phyloP scores from a whole-genome alignment of 495 filamentous ascomycete species.

The Penicillium pulvis region DNA sequence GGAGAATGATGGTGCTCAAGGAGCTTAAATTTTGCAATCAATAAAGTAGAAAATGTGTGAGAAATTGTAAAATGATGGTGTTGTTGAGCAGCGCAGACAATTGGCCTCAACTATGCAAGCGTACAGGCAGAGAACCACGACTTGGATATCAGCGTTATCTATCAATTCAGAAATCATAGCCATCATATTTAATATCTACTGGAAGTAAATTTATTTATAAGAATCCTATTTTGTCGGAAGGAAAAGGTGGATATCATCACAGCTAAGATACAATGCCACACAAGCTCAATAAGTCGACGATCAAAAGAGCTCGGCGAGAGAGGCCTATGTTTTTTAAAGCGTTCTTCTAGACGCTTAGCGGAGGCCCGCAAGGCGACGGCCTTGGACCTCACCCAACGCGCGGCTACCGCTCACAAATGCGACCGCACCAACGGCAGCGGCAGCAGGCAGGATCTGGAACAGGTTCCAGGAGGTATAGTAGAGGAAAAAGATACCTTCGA shows the following conservation, averaged over 20 bases:
- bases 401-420: slow-evolving; percentile 88
- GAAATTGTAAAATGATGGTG: neutral
- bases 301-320: neutral
- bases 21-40: neutral
- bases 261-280: slow-evolving; percentile 27
- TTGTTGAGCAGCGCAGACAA: neutral
- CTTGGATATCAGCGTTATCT: neutral
- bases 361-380: slow-evolving; percentile 76
- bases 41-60: neutral
- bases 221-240: neutral
- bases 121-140: neutral
- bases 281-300: neutral
- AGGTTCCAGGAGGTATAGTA: slow-evolving; percentile 95
- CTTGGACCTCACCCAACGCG: slow-evolving; percentile 90
- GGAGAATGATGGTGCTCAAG: neutral
- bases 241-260: slow-evolving; percentile 17
- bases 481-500: slow-evolving; percentile 92
- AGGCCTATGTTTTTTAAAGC: neutral
- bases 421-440: slow-evolving; percentile 64
- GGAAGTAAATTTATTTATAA: neutral
- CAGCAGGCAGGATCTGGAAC: slow-evolving; percentile 83
- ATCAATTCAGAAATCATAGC: neutral
- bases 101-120: neutral
- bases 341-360: slow-evolving; percentile 48
- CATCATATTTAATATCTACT: neutral